Evolutionary conservation across 495 filamentous ascomycete species (phyloP).

Genomic region (Cetradonia linearis): DNA sequence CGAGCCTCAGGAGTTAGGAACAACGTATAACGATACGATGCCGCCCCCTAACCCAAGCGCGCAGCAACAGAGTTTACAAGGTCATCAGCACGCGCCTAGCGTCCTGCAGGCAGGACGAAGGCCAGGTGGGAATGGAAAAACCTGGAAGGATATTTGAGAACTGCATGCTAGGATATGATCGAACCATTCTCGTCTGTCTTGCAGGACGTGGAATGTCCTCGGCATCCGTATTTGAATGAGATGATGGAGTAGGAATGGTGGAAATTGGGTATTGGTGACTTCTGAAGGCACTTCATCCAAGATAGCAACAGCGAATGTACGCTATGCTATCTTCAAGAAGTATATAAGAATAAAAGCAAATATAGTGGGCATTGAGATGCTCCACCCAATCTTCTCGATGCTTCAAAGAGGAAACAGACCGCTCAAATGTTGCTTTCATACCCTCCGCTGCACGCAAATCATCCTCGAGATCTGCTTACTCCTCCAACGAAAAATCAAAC

Average conservation of each 20-base stretch:
- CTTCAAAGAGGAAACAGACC: not conserved
- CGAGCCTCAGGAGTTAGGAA: conserved; percentile 18
- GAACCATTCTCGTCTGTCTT: not conserved
- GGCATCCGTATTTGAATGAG: not conserved
- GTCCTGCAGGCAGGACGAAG: conserved; percentile 18
- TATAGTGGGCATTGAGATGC: not conserved
- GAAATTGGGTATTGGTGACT: not conserved
- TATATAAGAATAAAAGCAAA: not conserved
- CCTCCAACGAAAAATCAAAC: conserved; percentile 65
- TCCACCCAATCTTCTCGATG: not conserved
- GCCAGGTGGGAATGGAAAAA: conserved; percentile 8
- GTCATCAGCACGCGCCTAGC: conserved; percentile 6
- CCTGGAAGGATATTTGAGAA: conserved; percentile 22
- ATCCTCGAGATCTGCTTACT: too few relatives aligned
- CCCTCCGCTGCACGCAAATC: too few relatives aligned
- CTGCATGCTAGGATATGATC: not conserved
- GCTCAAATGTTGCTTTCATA: too few relatives aligned
- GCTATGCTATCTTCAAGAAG: not conserved
- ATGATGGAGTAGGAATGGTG: not conserved
- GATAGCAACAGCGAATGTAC: not conserved
- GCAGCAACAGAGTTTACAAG: conserved; percentile 9
- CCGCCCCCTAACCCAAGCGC: conserved; percentile 16
- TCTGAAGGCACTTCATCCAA: not conserved
- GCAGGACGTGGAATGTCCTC: not conserved
- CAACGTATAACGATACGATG: conserved; percentile 18